These are phyloP conservation scores for Protomyces pachydermus DNA, from an alignment of 1,139 yeast species.

Conservation along the genomic window DNA sequence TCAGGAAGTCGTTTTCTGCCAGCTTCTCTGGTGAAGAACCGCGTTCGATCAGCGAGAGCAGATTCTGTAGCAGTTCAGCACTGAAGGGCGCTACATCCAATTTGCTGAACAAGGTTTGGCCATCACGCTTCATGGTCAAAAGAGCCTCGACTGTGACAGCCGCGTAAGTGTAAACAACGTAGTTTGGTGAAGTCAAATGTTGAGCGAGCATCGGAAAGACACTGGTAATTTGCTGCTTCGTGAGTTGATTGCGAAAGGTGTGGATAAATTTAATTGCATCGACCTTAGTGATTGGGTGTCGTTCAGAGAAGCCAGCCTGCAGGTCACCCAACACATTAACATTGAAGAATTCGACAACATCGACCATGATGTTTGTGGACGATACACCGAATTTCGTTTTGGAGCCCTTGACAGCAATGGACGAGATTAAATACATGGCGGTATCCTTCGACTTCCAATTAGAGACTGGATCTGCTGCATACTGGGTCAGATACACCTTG, in stretches of 20 bases:
- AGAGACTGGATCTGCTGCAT: conserved; percentile 42
- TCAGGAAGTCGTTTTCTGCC: conserved; percentile 89
- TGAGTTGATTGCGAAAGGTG: conserved; percentile 80
- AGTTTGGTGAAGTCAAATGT: conserved; percentile 58
- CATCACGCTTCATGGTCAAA: conserved; percentile 59
- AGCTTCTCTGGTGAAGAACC: conserved; percentile 78
- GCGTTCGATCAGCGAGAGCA: conserved; percentile 61
- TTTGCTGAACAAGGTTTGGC: conserved; percentile 60
- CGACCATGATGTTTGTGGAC: conserved; percentile 74
- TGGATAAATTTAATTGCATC: conserved; percentile 90
- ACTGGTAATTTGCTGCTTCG: conserved; percentile 72
- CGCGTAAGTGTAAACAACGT: conserved; percentile 87
- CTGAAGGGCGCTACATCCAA: conserved; percentile 59
- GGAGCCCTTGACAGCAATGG: conserved; percentile 86
- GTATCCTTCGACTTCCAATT: conserved; percentile 85
- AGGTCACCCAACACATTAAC: conserved; percentile 78
- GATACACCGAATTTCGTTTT: conserved; percentile 78
- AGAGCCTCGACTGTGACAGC: conserved; percentile 90
- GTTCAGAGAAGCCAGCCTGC: conserved; percentile 44
- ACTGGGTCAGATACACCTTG: conserved; percentile 55
- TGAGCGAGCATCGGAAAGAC: conserved; percentile 75
- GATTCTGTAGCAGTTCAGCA: conserved; percentile 53
- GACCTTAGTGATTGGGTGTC: conserved; percentile 72
- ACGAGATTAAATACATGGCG: conserved; percentile 77
- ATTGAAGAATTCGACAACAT: conserved; percentile 79